Percentiles rank a stretch among this genome's conserved stretches.
Evolutionary conservation across 768 basidiomycete genomes (phyloP).

Genomic region (Amanita inopinata): DNA sequence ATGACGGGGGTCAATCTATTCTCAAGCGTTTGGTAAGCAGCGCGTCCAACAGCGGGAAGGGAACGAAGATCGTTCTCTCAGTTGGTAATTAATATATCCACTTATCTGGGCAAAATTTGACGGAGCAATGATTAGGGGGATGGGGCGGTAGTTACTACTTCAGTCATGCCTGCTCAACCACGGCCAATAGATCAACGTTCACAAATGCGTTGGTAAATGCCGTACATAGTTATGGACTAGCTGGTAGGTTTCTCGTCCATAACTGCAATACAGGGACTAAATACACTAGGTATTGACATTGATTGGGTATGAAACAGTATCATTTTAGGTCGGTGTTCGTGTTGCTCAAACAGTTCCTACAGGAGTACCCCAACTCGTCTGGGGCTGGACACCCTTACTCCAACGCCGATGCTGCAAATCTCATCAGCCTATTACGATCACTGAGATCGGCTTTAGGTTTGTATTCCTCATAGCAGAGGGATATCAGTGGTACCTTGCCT

Average conservation of each 20-base stretch:
- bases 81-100: conserved; percentile 52
- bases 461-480: neutral
- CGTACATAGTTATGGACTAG: conserved; percentile 50
- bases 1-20: conserved; percentile 37
- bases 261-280: neutral
- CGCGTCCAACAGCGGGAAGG: conserved; percentile 45
- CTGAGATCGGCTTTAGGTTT: conserved; percentile 47
- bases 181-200: conserved; percentile 43
- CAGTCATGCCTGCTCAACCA: conserved; percentile 45
- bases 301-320: conserved; percentile 38
- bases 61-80: conserved; percentile 57
- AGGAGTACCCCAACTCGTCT: conserved; percentile 65
- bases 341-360: too few relatives aligned
- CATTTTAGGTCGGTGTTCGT: neutral
- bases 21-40: conserved; percentile 46
- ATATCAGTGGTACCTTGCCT: too few relatives aligned
- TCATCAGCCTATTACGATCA: conserved; percentile 46
- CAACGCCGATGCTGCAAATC: conserved; percentile 52
- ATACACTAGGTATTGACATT: conserved; percentile 31
- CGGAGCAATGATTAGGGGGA: conserved; percentile 34
- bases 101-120: conserved; percentile 9
- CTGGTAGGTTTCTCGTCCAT: conserved; percentile 38
- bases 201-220: conserved; percentile 42
- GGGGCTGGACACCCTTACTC: conserved; percentile 58
- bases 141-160: conserved; percentile 67